These are phyloP conservation scores for Plasmopara viticola DNA, from an alignment of 352 stramenopile species.

Conservation along the genomic window DNA sequence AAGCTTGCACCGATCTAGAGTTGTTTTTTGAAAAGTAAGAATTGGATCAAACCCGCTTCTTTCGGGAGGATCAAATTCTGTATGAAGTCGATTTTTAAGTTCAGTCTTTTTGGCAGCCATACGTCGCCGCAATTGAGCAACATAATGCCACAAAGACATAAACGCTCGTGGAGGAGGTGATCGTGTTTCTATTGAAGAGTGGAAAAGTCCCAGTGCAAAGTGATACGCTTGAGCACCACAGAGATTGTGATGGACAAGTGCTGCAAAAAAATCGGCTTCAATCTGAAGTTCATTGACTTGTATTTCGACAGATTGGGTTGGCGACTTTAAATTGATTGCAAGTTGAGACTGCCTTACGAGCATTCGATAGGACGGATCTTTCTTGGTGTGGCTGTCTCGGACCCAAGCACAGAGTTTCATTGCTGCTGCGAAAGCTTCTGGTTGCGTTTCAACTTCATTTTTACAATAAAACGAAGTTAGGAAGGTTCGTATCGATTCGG, in stretches of 20 bases:
- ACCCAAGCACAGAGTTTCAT: constrained; percentile 49
- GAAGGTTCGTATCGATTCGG: constrained; percentile 15
- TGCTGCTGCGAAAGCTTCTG: background rate
- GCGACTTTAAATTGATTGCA: constrained; percentile 1
- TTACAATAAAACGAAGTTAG: constrained; percentile 20
- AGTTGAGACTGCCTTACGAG: constrained; percentile 39
- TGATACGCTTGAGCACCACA: constrained; percentile 26
- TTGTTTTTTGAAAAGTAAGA: constrained; percentile 18
- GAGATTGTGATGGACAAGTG: constrained; percentile 49
- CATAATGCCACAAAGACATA: constrained; percentile 35
- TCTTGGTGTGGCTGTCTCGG: constrained; percentile 35
- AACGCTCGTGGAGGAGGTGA: constrained; percentile 23
- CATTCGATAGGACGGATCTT: constrained; percentile 65
- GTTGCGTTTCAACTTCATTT: constrained; percentile 8
- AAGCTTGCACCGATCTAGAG: constrained; percentile 42
- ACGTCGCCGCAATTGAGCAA: constrained; percentile 44
- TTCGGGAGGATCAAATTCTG: background rate
- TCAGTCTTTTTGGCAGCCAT: constrained; percentile 39
- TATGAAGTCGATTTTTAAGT: constrained; percentile 25
- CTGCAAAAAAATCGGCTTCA: constrained; percentile 50
- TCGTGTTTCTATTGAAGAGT: background rate
- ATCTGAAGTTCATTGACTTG: constrained; percentile 32
- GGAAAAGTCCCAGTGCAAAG: constrained; percentile 15
- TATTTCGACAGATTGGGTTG: constrained; percentile 6
- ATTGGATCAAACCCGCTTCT: constrained; percentile 12